Base-by-base conservation (phyloP, 75 land plant genomes). In the Pinus taeda region DNA sequence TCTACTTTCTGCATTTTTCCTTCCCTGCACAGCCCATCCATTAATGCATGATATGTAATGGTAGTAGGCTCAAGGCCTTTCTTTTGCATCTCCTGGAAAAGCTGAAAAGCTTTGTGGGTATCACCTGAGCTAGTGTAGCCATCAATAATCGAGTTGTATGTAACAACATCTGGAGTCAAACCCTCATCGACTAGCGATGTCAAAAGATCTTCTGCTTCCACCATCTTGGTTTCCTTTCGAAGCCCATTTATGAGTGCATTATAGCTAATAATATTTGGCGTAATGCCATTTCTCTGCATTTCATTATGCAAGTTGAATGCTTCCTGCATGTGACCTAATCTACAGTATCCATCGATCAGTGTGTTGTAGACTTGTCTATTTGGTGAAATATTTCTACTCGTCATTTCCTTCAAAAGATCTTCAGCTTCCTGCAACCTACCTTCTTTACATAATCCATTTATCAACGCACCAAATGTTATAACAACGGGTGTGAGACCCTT, bases 211-310 rank as follows among this genome's bases (percentile, higher is more conserved):
- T 83, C 80, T 26, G 90, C 95, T 73, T 88, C 89, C 5, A 14
- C 8, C n/a, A 88, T 1, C 60, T 59, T 76, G 17, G 84, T 81
- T 58, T 66, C 77, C 59, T 66, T 86, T 77, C 87, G 81, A 7
- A 90, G 77, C 36, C 86, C 89, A 69, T 90, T 78, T 15, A 90
- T 78, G 2, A 92, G 82, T 39, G 82, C 61, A 72, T 92, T 92
- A 60, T 88, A 90, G 3, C 87, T 92, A 2, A 88, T 85, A n/a
- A 82, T 55, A 42, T 79, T 81, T 18, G 95, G 90, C 57, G 65
- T 30, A 60, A 83, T 64, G 12, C 83, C 91, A 53, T 59, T 80
- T 33, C 39, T 59, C 30, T 69, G 56, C 92, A 92, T 90, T 57
- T 84, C 85, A 18, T 76, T 77, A 61, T 78, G 55, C 57, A 84